These are phyloP conservation scores for Pterocarpus macrocarpus DNA, from an alignment of 306 rosid genomes.

Conservation along the genomic window DNA sequence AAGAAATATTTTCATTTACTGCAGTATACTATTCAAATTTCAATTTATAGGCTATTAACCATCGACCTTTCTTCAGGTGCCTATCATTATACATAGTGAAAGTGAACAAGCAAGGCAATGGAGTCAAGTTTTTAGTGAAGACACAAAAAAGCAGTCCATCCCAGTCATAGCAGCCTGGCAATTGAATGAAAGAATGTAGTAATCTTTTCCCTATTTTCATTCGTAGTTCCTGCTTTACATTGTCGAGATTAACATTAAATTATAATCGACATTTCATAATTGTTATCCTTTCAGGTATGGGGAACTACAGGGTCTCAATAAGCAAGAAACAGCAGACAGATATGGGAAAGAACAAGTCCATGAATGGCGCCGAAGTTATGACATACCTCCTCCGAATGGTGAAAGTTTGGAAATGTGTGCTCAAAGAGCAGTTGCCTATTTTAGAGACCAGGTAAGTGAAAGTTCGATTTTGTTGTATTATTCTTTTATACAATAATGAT, in stretches of 20 bases:
- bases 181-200: constrained; percentile 97
- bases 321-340: constrained; percentile 98
- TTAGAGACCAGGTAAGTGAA: constrained; percentile 76
- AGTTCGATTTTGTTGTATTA: not conserved
- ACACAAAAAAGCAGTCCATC: constrained; percentile 90
- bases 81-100: constrained; percentile 84
- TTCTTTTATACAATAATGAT: not conserved
- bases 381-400: constrained; percentile 94
- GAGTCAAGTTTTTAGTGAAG: constrained; percentile 94
- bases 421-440: constrained; percentile 97
- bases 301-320: constrained; percentile 95
- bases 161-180: constrained; percentile 93
- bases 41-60: constrained; percentile 43
- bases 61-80: constrained; percentile 69
- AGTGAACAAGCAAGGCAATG: constrained; percentile 84
- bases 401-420: constrained; percentile 99
- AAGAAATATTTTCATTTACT: constrained; percentile 28
- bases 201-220: constrained; percentile 34
- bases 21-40: constrained; percentile 22
- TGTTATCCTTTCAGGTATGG: constrained; percentile 80
- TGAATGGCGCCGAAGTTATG: constrained; percentile 98
- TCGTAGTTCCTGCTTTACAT: constrained; percentile 34
- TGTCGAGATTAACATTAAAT: constrained; percentile 15
- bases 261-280: constrained; percentile 11
- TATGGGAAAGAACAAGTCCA: constrained; percentile 98